phyloP scores from a whole-genome alignment of 768 basidiomycete genomes.

The Kwoniella shandongensis region DNA sequence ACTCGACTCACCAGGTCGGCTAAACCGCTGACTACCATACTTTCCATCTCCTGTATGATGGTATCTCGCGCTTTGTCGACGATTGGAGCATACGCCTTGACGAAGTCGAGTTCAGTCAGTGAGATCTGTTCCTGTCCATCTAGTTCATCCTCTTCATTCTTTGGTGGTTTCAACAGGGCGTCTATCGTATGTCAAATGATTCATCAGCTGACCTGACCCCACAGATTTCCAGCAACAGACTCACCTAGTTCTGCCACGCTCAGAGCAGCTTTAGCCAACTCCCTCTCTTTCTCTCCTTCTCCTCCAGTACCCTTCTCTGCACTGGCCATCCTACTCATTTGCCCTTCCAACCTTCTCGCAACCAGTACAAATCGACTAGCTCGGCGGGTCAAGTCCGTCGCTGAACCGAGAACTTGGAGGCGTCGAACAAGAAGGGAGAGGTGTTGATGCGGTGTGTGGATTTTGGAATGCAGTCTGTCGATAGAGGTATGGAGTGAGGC shows the following conservation, averaged over 20 bases:
- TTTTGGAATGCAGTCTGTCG: conserved; percentile 74
- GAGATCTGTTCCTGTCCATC: conserved; percentile 56
- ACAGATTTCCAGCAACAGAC: conserved; percentile 36
- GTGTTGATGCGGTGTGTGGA: conserved; percentile 76
- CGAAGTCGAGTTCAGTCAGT: conserved; percentile 70
- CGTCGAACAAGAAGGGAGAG: conserved; percentile 70
- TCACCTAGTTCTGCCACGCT: conserved; percentile 85
- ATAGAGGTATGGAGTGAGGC: conserved; percentile 37
- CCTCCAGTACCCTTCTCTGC: conserved; percentile 53
- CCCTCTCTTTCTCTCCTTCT: conserved; percentile 80
- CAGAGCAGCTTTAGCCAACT: conserved; percentile 89
- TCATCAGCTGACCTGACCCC: not conserved
- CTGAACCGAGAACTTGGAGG: conserved; percentile 75
- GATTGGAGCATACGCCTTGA: conserved; percentile 67
- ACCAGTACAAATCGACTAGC: conserved; percentile 81
- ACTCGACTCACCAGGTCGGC: conserved; percentile 64
- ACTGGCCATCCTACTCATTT: conserved; percentile 71
- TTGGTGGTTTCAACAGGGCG: conserved; percentile 18
- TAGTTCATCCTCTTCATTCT: conserved; percentile 13
- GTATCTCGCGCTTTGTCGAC: conserved; percentile 69
- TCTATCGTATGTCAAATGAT: conserved; percentile 1
- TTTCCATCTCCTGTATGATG: conserved; percentile 84
- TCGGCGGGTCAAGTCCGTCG: conserved; percentile 78
- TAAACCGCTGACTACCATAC: conserved; percentile 79
- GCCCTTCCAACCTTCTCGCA: conserved; percentile 74